These are phyloP conservation scores for Cryptococcus sp. DNA, from an alignment of 1,284 basidiomycete species.

Conservation along the genomic window DNA sequence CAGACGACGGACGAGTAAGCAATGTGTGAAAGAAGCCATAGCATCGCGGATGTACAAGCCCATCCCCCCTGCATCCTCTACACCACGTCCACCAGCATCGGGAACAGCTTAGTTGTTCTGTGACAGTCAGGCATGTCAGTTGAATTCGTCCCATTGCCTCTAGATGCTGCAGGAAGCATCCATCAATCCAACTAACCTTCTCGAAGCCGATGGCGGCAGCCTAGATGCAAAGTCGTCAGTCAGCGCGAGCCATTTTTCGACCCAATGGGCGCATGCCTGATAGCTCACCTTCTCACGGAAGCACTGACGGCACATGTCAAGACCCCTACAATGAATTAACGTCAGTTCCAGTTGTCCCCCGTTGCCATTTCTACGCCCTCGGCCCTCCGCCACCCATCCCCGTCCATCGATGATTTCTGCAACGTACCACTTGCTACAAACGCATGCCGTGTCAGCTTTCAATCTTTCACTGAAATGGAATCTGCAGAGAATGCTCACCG, in stretches of 20 bases:
- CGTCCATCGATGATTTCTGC: not conserved
- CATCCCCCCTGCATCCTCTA: slow-evolving; percentile 3
- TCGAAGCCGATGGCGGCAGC: slow-evolving; percentile 84
- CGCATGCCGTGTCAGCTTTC: slow-evolving; percentile 15
- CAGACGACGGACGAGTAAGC: not conserved
- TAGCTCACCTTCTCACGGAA: slow-evolving; percentile 80
- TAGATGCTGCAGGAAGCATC: not conserved
- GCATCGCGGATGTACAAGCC: slow-evolving; percentile 21
- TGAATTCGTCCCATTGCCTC: no score
- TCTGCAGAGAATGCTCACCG: slow-evolving; percentile 50
- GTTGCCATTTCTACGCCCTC: not conserved
- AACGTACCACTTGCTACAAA: slow-evolving; percentile 38
- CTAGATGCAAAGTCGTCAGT: slow-evolving; percentile 16
- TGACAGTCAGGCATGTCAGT: slow-evolving; percentile 2
- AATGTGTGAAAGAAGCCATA: slow-evolving; percentile 15
- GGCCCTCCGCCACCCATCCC: not conserved
- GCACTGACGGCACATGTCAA: slow-evolving; percentile 96
- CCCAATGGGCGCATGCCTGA: no score
- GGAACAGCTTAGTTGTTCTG: slow-evolving; percentile 34
- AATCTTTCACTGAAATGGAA: not conserved
- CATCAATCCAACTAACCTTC: slow-evolving; percentile 62
- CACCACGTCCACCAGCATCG: not conserved
- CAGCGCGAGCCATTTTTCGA: not conserved
- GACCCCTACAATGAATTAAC: slow-evolving; percentile 53
- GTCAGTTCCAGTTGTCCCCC: not conserved